Percentiles rank a stretch among this genome's conserved stretches.
phyloP scores from a whole-genome alignment of 2,329 filamentous ascomycete genomes.

The Paecilomyces variotii region DNA sequence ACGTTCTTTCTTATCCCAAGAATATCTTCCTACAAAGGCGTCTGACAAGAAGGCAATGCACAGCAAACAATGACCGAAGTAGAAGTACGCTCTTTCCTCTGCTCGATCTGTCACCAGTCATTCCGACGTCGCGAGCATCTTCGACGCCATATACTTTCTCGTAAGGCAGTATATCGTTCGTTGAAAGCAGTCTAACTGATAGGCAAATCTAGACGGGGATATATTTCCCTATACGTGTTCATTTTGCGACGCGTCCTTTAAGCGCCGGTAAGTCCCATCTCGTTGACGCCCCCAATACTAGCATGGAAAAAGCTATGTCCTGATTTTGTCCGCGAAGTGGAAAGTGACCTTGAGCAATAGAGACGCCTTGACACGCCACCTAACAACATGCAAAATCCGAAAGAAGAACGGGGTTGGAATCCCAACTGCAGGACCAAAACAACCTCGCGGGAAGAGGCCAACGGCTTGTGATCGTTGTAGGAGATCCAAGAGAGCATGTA shows the following conservation, averaged over 20 bases:
- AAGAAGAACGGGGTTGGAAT: neutral
- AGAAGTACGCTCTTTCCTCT: constrained; percentile 1
- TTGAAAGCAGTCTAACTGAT: neutral
- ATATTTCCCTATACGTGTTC: neutral
- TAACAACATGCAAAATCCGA: neutral
- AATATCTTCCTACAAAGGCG: neutral
- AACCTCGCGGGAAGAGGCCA: neutral
- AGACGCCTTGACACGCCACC: neutral
- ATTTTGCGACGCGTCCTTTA: neutral
- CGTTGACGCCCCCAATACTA: neutral
- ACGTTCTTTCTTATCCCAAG: neutral
- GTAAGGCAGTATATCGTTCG: neutral
- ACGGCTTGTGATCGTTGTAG: neutral
- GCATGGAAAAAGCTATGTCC: neutral
- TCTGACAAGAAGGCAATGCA: neutral
- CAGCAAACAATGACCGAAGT: neutral
- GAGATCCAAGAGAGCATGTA: neutral
- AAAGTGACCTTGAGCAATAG: neutral
- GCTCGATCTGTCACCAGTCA: neutral
- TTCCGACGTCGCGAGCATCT: neutral
- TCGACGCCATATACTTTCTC: neutral
- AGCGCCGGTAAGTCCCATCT: neutral
- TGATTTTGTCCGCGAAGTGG: neutral
- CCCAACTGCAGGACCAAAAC: neutral
- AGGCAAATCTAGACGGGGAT: neutral